Evolutionary conservation across 129 eudicot species (phyloP), one percentile per base, ranked within the genome.

Genomic region (Dittrichia graveolens): DNA sequence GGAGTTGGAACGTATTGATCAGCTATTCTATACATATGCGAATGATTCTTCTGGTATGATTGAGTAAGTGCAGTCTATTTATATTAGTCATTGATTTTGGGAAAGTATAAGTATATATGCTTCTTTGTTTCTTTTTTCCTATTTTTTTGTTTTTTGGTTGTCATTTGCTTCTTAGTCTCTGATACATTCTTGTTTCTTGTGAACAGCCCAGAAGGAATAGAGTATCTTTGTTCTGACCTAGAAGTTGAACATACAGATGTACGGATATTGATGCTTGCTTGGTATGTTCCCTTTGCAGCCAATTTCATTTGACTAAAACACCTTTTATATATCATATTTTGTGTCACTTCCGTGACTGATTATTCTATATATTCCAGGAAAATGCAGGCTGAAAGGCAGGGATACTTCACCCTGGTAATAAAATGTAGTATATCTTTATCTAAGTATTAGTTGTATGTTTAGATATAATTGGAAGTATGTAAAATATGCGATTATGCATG

Each of bases 371-470:
- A 7, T 79, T 79, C 10, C 85, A 94, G 98, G 98, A 94, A 94
- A 85, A 87, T 94, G 98, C 89, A 80, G 76, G 88, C 98, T 31
- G 95, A 85, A 80, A 94, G 78, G 75, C 98, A 94, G 79, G 98
- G 95, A 61, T 94, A 87, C 69, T 94, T 94, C 80, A 90, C 96
- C 59, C 76, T 76, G 96, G 98, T 94, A 90, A 79, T 86, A 61
- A 42, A 57, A 41, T 0, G 35, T 68, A 46, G 38, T 47, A 68
- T 35, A 38, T 47, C 18, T 13, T 61, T n/a, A 61, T 41, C 41
- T 56, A 45, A 56, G 46, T 31, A 54, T 12, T 18, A 54, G 39
- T 57, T 46, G 54, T 64, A 67, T 65, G 31, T 37, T 34, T 19
- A 58, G 56, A 15, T 72, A 34, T 40, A 14, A n/a, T 18, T 39